Evolutionary conservation across 495 filamentous ascomycete genomes (phyloP).

Genomic region (Chaetomium fimeti): DNA sequence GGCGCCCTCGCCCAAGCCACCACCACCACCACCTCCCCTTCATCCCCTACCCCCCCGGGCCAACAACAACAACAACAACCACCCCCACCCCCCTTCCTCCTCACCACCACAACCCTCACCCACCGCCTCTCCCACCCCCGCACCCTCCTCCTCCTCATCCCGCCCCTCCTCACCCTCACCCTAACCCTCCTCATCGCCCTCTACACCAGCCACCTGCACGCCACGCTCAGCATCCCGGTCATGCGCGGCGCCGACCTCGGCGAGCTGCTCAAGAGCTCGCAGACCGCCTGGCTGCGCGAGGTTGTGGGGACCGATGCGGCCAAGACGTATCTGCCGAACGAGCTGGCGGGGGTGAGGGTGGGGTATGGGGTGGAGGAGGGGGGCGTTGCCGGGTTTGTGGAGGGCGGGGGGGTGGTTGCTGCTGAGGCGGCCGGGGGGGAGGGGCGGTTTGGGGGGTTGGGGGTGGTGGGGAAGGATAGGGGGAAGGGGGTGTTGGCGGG

Average conservation of each 20-base stretch:
- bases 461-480: background rate
- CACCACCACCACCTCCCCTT: conserved; percentile 11
- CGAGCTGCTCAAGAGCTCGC: conserved; percentile 34
- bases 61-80: too few species aligned
- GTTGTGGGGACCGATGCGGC: conserved; percentile 28
- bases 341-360: conserved; percentile 26
- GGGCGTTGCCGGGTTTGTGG: conserved; percentile 5
- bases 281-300: conserved; percentile 30
- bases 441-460: background rate
- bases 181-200: conserved; percentile 7
- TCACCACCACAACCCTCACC: conserved; percentile 13
- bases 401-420: background rate
- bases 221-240: conserved; percentile 27
- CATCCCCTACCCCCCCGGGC: too few species aligned
- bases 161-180: conserved; percentile 14
- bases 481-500: background rate
- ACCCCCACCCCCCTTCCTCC: conserved; percentile 1
- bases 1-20: conserved; percentile 32
- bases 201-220: conserved; percentile 22
- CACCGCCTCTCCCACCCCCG: conserved; percentile 19
- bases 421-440: background rate
- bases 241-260: conserved; percentile 23
- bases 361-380: conserved; percentile 28
- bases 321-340: conserved; percentile 29
- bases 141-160: conserved; percentile 26